phyloP scores from a whole-genome alignment of 768 basidiomycete genomes.

The Calocybe cyanea region DNA sequence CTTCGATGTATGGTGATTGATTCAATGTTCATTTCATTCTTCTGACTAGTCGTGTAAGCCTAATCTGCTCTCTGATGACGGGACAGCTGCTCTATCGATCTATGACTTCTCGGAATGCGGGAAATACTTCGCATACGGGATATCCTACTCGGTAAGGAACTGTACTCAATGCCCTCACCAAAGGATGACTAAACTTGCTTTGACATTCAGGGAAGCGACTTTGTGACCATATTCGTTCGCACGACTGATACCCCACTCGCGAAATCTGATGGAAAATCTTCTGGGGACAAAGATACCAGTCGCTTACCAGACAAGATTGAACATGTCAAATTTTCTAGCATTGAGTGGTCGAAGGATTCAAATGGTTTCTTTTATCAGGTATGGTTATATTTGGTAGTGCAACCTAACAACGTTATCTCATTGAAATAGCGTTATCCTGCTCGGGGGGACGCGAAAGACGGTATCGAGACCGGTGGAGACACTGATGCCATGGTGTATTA shows the following conservation, averaged over 20 bases:
- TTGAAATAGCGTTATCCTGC: slow-evolving; percentile 52
- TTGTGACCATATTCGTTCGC: slow-evolving; percentile 65
- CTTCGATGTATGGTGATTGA: slow-evolving; percentile 58
- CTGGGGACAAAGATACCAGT: slow-evolving; percentile 38
- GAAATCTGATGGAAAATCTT: slow-evolving; percentile 29
- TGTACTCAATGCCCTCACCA: slow-evolving; percentile 2
- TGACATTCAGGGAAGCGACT: slow-evolving; percentile 62
- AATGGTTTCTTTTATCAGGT: slow-evolving; percentile 85
- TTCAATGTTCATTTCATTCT: neutral
- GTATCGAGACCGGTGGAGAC: slow-evolving; percentile 60
- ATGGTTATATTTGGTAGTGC: slow-evolving; percentile 17
- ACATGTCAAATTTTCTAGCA: slow-evolving; percentile 72
- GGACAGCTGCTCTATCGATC: slow-evolving; percentile 59
- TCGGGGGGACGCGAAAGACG: slow-evolving; percentile 40
- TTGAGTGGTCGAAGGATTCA: slow-evolving; percentile 74
- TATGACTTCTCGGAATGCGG: slow-evolving; percentile 64
- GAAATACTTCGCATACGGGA: slow-evolving; percentile 72
- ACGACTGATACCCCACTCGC: slow-evolving; percentile 56
- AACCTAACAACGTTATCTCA: too few species aligned
- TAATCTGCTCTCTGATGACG: slow-evolving; percentile 69
- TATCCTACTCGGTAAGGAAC: slow-evolving; percentile 56
- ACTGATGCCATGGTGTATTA: slow-evolving; percentile 73
- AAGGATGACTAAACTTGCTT: neutral
- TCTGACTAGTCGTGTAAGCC: slow-evolving; percentile 35
- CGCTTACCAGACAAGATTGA: slow-evolving; percentile 64